Conservation (phyloP, 2,329 filamentous ascomycete species). For the Hypoxylon sp. region DNA sequence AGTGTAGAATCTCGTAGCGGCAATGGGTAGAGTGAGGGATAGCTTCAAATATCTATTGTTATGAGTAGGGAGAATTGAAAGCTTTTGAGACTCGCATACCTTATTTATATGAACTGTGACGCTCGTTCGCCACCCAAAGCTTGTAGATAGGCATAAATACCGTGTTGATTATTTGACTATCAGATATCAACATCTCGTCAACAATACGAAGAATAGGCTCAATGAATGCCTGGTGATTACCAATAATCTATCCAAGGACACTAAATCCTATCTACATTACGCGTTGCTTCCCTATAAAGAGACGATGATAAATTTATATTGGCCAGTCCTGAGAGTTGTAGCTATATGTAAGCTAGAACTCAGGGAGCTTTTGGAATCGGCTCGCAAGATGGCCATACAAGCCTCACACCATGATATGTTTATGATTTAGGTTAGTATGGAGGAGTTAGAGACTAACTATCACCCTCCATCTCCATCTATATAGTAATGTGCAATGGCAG, state of each 20-base stretch:
- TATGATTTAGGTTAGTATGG: no score
- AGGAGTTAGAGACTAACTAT: neutral
- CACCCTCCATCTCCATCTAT: no score
- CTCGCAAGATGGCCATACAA: neutral
- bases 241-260: neutral
- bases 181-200: no score
- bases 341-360: neutral
- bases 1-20: neutral
- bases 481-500: no score
- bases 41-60: neutral
- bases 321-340: neutral
- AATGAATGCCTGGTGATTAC: no score
- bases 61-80: neutral
- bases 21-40: neutral
- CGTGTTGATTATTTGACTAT: neutral
- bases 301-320: neutral
- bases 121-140: neutral
- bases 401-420: neutral
- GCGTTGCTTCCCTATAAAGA: neutral
- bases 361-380: neutral
- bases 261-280: neutral
- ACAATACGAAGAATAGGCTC: no score
- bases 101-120: neutral
- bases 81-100: neutral
- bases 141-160: neutral